Percentiles rank a stretch among this genome's conserved stretches.
phyloP scores from a whole-genome alignment of 495 filamentous ascomycete genomes.

The Penicillium waksmanii region DNA sequence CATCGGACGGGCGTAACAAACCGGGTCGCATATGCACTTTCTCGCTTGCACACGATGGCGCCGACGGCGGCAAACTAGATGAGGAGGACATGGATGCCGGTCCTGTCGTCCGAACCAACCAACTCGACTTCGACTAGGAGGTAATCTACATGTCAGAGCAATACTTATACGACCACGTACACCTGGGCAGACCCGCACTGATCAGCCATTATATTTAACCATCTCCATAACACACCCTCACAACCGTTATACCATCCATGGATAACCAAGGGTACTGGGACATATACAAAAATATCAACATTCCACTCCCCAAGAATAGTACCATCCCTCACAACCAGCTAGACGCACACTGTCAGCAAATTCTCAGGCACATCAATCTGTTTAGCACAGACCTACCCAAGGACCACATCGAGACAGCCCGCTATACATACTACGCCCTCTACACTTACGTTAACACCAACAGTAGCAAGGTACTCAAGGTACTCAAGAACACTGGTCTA shows the following conservation, averaged over 20 bases:
- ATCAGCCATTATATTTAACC: slow-evolving; percentile 82
- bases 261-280: slow-evolving; percentile 87
- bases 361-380: slow-evolving; percentile 79
- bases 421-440: slow-evolving; percentile 84
- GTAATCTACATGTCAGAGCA: slow-evolving; percentile 83
- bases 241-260: slow-evolving; percentile 89
- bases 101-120: slow-evolving; percentile 80
- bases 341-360: slow-evolving; percentile 78
- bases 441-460: slow-evolving; percentile 89
- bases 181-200: slow-evolving; percentile 64
- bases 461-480: slow-evolving; percentile 73
- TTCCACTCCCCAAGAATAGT: slow-evolving; percentile 71
- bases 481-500: slow-evolving; percentile 73
- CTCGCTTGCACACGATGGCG: too few relatives aligned
- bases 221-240: slow-evolving; percentile 93
- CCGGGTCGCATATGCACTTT: too few relatives aligned
- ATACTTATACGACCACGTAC: slow-evolving; percentile 82
- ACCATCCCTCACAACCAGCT: slow-evolving; percentile 74
- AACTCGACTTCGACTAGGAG: slow-evolving; percentile 91
- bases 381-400: slow-evolving; percentile 75
- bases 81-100: slow-evolving; percentile 83
- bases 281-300: slow-evolving; percentile 83
- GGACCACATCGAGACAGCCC: slow-evolving; percentile 76
- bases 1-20: too few relatives aligned
- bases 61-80: too few relatives aligned